A percentile compares a stretch with the other conserved stretches of the same genome.
Evolutionary conservation across 192 early-diverging fungal species (phyloP).

Genomic region (Coemansia sp.): DNA sequence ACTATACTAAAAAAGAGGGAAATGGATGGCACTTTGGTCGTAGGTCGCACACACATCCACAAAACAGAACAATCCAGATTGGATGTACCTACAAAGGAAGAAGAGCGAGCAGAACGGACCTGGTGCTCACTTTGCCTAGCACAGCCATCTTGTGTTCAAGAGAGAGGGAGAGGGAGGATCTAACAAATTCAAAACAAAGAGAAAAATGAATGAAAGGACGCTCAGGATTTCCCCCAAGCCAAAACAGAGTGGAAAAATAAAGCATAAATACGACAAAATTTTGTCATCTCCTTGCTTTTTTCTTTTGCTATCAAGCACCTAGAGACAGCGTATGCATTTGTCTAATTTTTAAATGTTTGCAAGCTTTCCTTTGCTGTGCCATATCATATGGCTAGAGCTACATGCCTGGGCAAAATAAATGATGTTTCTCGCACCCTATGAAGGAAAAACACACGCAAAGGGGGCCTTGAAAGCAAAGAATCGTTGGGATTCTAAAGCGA

Average conservation of each 20-base stretch:
- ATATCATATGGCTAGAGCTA: neutral
- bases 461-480: neutral
- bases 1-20: neutral
- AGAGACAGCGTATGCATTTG: neutral
- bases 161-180: neutral
- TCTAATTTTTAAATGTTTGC: neutral
- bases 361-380: neutral
- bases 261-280: neutral
- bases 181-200: slow-evolving; percentile 5
- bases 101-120: neutral
- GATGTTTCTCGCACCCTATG: neutral
- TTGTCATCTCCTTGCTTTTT: neutral
- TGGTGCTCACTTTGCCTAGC: neutral
- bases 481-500: neutral
- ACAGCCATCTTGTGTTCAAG: neutral
- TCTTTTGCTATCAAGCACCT: neutral
- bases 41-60: neutral
- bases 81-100: neutral
- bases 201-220: neutral
- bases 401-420: neutral
- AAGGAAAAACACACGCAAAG: neutral
- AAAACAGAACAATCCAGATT: slow-evolving; percentile 3
- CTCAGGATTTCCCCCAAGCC: neutral
- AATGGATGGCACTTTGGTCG: neutral
- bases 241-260: neutral